Base-by-base conservation (phyloP, 2,329 filamentous ascomycete species). In the Arthrinium phaeospermum region DNA sequence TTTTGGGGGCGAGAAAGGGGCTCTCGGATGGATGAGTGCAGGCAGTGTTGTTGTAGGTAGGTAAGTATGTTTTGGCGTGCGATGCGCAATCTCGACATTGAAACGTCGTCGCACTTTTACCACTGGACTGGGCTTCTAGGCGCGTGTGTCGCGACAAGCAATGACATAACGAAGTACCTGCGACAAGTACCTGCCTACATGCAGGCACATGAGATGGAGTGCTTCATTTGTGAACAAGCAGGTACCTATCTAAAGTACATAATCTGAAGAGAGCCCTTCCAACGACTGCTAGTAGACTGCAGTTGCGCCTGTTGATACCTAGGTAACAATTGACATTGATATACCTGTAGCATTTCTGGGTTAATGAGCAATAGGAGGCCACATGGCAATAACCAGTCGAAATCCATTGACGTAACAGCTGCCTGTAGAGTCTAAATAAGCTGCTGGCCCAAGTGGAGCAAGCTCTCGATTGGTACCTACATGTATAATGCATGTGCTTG, bases 91-190 rank as follows among this genome's bases (percentile, higher is more conserved):
- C 34, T 12, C 6, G 16, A 57, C 57, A 64, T 41, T 64, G 34
- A 64, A 64, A 64, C 57, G 57, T 41, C 57, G 57, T 64, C 57
- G 34, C 57, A 37, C 57, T 64, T 64, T 64, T 64, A 64, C n/a
- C 57, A 51, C 49, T 27, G n/a, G 46, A 49, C 19, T 49, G 46
- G 30, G 13, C 30, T 12, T 41, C 30, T 64, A 34, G 41, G 57
- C 57, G 57, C 57, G 57, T 64, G 57, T 64, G 57, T 64, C 57
- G 57, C 57, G 57, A 64, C 57, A 64, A 64, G 57, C 30, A 10
- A 53, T 53, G 24, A 41, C 51, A 53, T 13, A 13, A 30, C 1
- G 57, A n/a, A 4, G 57, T 64, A 64, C 53, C 27, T 51, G 4
- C 49, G 22, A 30, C 19, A 64, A 37, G 57, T 64, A 64, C 57